These are phyloP conservation scores for Babesia bigemina DNA, from an alignment of 169 alveolate genomes.

Conservation along the genomic window DNA sequence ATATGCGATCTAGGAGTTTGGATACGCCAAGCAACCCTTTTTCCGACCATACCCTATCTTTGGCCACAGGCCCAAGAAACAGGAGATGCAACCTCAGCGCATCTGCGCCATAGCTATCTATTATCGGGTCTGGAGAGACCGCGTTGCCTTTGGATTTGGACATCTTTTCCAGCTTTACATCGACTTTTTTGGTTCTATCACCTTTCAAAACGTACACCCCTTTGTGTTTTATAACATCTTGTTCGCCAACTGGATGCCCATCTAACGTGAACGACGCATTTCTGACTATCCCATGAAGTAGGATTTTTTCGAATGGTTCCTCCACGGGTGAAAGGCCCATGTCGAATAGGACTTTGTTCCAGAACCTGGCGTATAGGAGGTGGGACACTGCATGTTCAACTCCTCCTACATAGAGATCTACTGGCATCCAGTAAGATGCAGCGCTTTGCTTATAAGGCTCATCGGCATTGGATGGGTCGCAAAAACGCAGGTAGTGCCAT, in stretches of 20 bases:
- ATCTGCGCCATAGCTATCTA: slow-evolving; percentile 82
- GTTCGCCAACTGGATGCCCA: slow-evolving; percentile 15
- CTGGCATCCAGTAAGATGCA: slow-evolving; percentile 88
- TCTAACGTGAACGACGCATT: slow-evolving; percentile 65
- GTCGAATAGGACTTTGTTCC: slow-evolving; percentile 87
- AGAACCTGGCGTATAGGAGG: slow-evolving; percentile 89
- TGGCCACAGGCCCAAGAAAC: slow-evolving; percentile 86
- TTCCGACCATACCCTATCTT: slow-evolving; percentile 77
- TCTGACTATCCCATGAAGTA: slow-evolving; percentile 86
- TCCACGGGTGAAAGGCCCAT: slow-evolving; percentile 69
- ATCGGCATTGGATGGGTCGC: slow-evolving; percentile 79
- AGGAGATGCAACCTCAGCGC: slow-evolving; percentile 82
- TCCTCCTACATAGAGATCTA: slow-evolving; percentile 92
- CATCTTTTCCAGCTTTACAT: slow-evolving; percentile 81
- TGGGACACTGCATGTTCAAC: slow-evolving; percentile 92
- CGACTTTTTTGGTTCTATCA: slow-evolving; percentile 25
- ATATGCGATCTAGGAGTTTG: slow-evolving; percentile 49
- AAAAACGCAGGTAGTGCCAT: slow-evolving; percentile 89
- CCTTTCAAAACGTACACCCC: slow-evolving; percentile 43
- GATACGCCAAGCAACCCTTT: slow-evolving; percentile 72
- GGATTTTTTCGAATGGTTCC: slow-evolving; percentile 87
- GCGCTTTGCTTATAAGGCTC: slow-evolving; percentile 56
- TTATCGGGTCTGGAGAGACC: slow-evolving; percentile 76
- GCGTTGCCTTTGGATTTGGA: slow-evolving; percentile 86
- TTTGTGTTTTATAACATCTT: slow-evolving; percentile 45